Percentiles rank a stretch among this genome's conserved stretches.
Evolutionary conservation across 169 alveolate species (phyloP).

Genomic region (Cryptosporidium sp.): DNA sequence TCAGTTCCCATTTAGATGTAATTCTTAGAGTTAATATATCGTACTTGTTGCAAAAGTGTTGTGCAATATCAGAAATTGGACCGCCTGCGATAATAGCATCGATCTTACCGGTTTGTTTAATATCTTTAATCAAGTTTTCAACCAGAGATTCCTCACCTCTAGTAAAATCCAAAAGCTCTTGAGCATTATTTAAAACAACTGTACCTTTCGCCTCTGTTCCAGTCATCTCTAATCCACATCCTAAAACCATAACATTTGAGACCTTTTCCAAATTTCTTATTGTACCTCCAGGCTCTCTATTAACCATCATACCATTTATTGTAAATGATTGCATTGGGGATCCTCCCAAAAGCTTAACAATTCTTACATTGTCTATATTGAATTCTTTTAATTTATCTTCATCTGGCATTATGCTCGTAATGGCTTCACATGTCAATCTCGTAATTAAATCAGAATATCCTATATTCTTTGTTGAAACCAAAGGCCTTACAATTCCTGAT

Average conservation of each 20-base stretch:
- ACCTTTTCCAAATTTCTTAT: slow-evolving; percentile 89
- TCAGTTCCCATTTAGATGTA: slow-evolving; percentile 93
- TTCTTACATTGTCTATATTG: slow-evolving; percentile 97
- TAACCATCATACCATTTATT: slow-evolving; percentile 92
- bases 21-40: slow-evolving; percentile 93
- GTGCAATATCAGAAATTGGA: slow-evolving; percentile 95
- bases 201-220: slow-evolving; percentile 99
- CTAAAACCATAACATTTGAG: slow-evolving; percentile 95
- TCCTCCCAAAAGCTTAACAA: slow-evolving; percentile 97
- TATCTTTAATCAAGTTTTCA: slow-evolving; percentile 87
- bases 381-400: slow-evolving; percentile 86
- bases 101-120: slow-evolving; percentile 92
- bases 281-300: slow-evolving; percentile 92
- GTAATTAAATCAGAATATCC: slow-evolving; percentile 88
- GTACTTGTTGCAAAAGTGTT: slow-evolving; percentile 96
- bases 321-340: slow-evolving; percentile 89
- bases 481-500: slow-evolving; percentile 77
- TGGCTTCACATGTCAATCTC: slow-evolving; percentile 91
- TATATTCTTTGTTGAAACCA: slow-evolving; percentile 82
- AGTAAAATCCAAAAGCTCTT: slow-evolving; percentile 92
- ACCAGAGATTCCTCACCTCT: slow-evolving; percentile 92
- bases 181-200: slow-evolving; percentile 96
- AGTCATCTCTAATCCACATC: slow-evolving; percentile 95
- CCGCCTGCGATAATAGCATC: slow-evolving; percentile 95
- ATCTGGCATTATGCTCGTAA: slow-evolving; percentile 91